Base-by-base conservation (phyloP, 768 basidiomycete species). In the Mycena vulgaris region DNA sequence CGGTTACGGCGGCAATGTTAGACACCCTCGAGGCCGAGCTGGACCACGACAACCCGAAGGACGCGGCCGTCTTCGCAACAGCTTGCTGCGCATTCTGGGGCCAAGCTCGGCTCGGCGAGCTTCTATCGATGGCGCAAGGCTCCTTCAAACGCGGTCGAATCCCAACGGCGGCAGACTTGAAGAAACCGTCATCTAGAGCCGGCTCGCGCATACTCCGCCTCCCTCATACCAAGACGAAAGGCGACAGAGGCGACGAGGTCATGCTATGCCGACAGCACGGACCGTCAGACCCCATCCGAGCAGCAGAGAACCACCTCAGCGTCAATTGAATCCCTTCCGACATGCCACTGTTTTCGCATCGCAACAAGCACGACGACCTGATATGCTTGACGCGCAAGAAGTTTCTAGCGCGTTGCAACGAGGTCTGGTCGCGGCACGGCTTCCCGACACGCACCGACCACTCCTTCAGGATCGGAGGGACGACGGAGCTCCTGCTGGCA, bases 381-480 rank as follows among this genome's bases (percentile, higher is more conserved):
- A 37, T 30, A 19, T 59, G 58, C 40, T 60, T 77, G 3, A 69
- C 71, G 10, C 69, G 67, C 17, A 28, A n/a, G 2, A 51, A 62
- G 1, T 68, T 78, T 42, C 31, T 76, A 0, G 4, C 10, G 1
- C 39, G 66, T 1, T 77, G 75, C 72, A 77, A 78, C 59, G 25
- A 66, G 3, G 56, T 78, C 6, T 77, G 76, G 76, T 2, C 2
- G 10, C 25, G 2, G 23, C 23, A 16, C 17, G 55, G 66, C 8
- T 19, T 64, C 23, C 62, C 70, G 0, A n/a, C 19, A 7, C 21
- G 59, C 9, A 40, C 68, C 0, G 79, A 76, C 1, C 77, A 79
- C 45, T 55, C 59, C 49, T 80, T n/a, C n/a, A n/a, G n/a, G n/a
- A n/a, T n/a, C n/a, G n/a, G n/a, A n/a, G n/a, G n/a, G n/a, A n/a